phyloP scores from a whole-genome alignment of 306 rosid species.

The Quercus agrifolia region DNA sequence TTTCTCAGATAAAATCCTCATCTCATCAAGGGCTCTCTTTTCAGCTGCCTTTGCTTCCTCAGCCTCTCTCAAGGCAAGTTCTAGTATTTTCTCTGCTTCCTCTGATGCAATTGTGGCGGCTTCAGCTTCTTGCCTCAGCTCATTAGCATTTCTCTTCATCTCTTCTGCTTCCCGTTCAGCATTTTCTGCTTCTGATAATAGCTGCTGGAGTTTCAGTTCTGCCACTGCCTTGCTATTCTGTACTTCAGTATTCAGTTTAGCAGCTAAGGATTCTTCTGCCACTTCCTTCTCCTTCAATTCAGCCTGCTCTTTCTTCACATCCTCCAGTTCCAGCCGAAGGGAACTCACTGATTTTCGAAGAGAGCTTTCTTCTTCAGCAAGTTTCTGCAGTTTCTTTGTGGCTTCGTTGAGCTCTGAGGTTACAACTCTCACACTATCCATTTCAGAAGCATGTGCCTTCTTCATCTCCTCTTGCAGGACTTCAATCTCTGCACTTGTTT shows the following conservation, averaged over 20 bases:
- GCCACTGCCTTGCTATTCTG: conserved; percentile 21
- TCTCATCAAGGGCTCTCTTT: conserved; percentile 44
- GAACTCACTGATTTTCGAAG: conserved; percentile 44
- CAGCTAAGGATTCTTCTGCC: conserved; percentile 32
- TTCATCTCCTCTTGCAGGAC: conserved; percentile 54
- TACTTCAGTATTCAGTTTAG: conserved; percentile 23
- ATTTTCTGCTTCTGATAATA: conserved; percentile 37
- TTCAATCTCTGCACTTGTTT: conserved; percentile 58
- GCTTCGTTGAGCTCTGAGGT: conserved; percentile 65
- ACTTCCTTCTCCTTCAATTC: conserved; percentile 35
- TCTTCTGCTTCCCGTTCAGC: conserved; percentile 49
- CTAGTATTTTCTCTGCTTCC: conserved; percentile 46
- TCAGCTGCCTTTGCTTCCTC: conserved; percentile 62
- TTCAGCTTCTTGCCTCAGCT: conserved; percentile 52
- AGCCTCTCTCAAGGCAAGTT: conserved; percentile 42
- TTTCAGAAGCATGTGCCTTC: conserved; percentile 60
- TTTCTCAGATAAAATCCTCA: conserved; percentile 40
- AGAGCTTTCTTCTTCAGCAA: conserved; percentile 59
- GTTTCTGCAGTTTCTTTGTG: conserved; percentile 46
- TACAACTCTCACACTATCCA: conserved; percentile 46
- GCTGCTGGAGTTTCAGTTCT: conserved; percentile 30
- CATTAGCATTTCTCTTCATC: conserved; percentile 40
- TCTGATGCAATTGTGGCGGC: conserved; percentile 26
- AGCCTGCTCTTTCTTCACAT: conserved; percentile 38
- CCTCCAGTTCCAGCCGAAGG: conserved; percentile 51